Evolutionary conservation across 805 yeast species (phyloP).

Genomic region (Dipodascus albidus): DNA sequence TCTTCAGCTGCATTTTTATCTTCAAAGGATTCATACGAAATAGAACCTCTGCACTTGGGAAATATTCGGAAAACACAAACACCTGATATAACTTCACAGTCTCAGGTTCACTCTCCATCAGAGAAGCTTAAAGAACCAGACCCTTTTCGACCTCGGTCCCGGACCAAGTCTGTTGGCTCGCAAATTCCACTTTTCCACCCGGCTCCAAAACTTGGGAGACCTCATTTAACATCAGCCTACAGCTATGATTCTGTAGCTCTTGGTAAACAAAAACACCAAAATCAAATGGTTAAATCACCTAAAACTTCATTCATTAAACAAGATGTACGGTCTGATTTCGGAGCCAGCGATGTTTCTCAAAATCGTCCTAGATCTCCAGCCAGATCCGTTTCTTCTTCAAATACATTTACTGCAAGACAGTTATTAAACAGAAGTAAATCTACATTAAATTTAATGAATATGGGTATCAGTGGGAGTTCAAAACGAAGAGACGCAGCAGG

Average conservation of each 20-base stretch:
- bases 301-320: not conserved
- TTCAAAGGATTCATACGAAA: not conserved
- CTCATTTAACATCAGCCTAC: not conserved
- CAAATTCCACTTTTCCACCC: not conserved
- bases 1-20: conserved; percentile 1
- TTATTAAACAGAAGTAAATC: not conserved
- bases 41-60: not conserved
- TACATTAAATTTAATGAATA: not conserved
- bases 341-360: not conserved
- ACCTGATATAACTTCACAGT: not conserved
- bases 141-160: not conserved
- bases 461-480: not conserved
- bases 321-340: not conserved
- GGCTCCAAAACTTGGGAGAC: not conserved
- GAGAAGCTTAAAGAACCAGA: not conserved
- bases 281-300: not conserved
- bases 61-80: not conserved
- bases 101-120: not conserved
- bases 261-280: not conserved
- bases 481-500: not conserved
- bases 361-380: not conserved
- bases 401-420: not conserved
- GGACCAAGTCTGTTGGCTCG: not conserved
- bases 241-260: not conserved
- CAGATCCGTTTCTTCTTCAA: not conserved